Evolutionary conservation across 371 early-diverging fungal species (phyloP).

Genomic region (Rhizopus delemar): DNA sequence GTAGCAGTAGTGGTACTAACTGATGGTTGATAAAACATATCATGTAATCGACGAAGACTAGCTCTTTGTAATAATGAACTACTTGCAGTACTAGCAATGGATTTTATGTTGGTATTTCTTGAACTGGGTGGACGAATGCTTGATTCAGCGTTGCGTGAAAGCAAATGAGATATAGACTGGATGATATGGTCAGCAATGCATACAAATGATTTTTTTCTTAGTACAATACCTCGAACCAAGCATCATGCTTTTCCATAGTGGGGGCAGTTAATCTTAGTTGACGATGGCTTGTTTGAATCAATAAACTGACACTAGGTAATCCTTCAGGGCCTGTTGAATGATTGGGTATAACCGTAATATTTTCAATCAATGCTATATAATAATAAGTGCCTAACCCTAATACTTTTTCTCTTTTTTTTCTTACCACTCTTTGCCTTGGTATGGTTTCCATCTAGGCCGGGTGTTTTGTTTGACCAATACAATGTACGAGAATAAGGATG

Average conservation of each 20-base stretch:
- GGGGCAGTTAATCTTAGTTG: slow-evolving; percentile 73
- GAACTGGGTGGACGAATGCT: slow-evolving; percentile 4
- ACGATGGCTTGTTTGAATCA: slow-evolving; percentile 66
- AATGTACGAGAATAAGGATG: slow-evolving; percentile 73
- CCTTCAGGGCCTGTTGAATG: slow-evolving; percentile 32
- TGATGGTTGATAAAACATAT: slow-evolving; percentile 24
- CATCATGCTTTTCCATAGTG: slow-evolving; percentile 63
- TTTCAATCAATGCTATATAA: slow-evolving; percentile 54
- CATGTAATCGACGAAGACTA: slow-evolving; percentile 38
- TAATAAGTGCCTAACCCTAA: background rate
- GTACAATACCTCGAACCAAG: slow-evolving; percentile 57
- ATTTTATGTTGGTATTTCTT: slow-evolving; percentile 9
- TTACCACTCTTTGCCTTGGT: slow-evolving; percentile 60
- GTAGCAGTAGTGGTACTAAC: slow-evolving; percentile 7
- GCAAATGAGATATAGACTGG: slow-evolving; percentile 38
- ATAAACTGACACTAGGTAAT: slow-evolving; percentile 58
- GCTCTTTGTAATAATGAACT: slow-evolving; percentile 32
- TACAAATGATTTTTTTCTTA: background rate
- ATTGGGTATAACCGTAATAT: slow-evolving; percentile 51
- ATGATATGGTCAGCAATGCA: background rate
- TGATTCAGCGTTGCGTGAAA: slow-evolving; percentile 22
- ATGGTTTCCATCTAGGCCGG: slow-evolving; percentile 74
- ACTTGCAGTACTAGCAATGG: slow-evolving; percentile 19
- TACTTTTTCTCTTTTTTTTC: slow-evolving; percentile 1
- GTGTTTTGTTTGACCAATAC: slow-evolving; percentile 70